Conservation (phyloP, 2,329 filamentous ascomycete species). For the Rutstroemia sp. region DNA sequence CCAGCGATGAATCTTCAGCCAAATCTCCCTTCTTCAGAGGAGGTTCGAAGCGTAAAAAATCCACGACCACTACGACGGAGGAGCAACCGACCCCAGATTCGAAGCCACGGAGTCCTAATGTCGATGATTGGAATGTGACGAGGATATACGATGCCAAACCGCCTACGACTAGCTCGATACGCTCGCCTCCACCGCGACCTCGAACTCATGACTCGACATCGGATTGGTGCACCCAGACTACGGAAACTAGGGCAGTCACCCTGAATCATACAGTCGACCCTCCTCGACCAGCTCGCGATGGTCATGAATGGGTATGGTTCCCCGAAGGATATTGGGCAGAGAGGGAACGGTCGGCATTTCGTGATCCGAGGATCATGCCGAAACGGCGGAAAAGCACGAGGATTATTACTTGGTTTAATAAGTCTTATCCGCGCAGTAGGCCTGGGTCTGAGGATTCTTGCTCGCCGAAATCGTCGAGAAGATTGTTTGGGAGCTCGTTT, state of each 20-base stretch:
- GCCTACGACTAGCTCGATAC: background rate
- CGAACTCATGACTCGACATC: background rate
- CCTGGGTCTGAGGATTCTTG: slow-evolving; percentile 1
- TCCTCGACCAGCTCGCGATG: slow-evolving; percentile 45
- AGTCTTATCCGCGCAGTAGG: background rate
- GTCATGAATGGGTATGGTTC: slow-evolving; percentile 57
- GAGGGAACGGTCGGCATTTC: slow-evolving; percentile 32
- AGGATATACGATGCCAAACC: slow-evolving; percentile 6
- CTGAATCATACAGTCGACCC: slow-evolving; percentile 35
- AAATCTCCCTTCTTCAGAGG: background rate
- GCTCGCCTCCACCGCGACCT: background rate
- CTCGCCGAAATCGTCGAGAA: slow-evolving; percentile 4
- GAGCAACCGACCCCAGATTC: background rate
- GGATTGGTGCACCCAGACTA: background rate
- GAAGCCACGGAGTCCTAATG: background rate
- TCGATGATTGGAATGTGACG: slow-evolving; percentile 7
- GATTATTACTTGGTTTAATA: background rate
- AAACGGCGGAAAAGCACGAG: background rate
- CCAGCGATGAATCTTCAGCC: background rate
- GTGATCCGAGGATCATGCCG: background rate
- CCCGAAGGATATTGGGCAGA: slow-evolving; percentile 58
- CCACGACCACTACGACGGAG: background rate
- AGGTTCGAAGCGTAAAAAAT: background rate
- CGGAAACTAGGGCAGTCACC: background rate
- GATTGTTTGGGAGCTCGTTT: slow-evolving; percentile 1